Evolutionary conservation across 2,329 filamentous ascomycete species (phyloP).

Genomic region (Fusarium pseudoanthophilum): DNA sequence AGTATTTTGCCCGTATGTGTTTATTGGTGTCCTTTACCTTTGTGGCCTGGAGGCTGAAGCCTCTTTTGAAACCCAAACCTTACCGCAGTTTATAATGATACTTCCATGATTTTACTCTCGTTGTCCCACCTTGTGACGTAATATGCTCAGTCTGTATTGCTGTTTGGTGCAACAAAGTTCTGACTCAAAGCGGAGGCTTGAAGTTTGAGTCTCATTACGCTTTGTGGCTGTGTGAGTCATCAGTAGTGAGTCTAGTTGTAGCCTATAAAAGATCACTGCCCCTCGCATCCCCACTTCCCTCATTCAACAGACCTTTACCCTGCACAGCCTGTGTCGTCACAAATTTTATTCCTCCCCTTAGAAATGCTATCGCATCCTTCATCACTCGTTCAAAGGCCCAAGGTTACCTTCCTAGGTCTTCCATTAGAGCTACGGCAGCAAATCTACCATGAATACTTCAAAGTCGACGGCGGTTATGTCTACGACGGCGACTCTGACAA

Average conservation of each 20-base stretch:
- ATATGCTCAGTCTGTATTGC: not conserved
- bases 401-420: not conserved
- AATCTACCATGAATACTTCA: not conserved
- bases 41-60: no score
- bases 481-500: not conserved
- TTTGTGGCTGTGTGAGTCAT: not conserved
- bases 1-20: no score
- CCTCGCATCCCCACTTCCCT: not conserved
- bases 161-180: not conserved
- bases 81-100: not conserved
- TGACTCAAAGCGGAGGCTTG: not conserved
- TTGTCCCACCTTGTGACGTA: not conserved
- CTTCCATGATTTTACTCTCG: not conserved
- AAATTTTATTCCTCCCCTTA: not conserved
- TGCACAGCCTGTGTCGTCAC: not conserved
- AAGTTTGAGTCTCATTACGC: not conserved
- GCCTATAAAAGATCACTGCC: not conserved
- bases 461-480: not conserved
- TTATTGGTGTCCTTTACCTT: no score
- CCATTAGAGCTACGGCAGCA: not conserved
- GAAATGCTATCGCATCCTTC: not conserved
- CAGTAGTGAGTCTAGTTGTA: not conserved
- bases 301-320: not conserved
- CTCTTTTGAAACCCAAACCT: no score
- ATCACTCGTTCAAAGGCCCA: rapidly evolving